phyloP scores from a whole-genome alignment of 495 filamentous ascomycete species.

The Daldinia concentrica region DNA sequence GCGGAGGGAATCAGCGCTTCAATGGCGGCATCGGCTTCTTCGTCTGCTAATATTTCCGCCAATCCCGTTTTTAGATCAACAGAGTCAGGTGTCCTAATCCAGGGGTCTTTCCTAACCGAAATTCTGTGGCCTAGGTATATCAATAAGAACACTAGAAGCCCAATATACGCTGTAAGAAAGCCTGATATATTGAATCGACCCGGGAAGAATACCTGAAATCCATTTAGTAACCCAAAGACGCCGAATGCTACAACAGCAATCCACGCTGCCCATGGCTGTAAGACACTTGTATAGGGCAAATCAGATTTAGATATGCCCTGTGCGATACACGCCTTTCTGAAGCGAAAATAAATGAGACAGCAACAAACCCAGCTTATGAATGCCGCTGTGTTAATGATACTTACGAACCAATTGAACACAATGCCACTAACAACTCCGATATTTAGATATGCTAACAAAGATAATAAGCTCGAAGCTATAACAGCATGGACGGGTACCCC shows the following conservation, averaged over 20 bases:
- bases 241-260: slow-evolving; percentile 58
- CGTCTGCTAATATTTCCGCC: slow-evolving; percentile 62
- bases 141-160: slow-evolving; percentile 65
- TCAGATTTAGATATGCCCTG: slow-evolving; percentile 59
- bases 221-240: slow-evolving; percentile 67
- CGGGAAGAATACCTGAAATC: slow-evolving; percentile 70
- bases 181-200: slow-evolving; percentile 49
- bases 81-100: slow-evolving; percentile 61
- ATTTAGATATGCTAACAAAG: slow-evolving; percentile 64
- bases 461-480: slow-evolving; percentile 58
- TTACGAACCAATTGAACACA: slow-evolving; percentile 69
- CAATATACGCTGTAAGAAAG: slow-evolving; percentile 72
- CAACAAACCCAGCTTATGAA: slow-evolving; percentile 72
- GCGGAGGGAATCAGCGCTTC: not conserved
- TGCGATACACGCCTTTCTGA: slow-evolving; percentile 60
- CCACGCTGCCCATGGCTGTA: slow-evolving; percentile 66
- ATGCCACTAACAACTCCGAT: slow-evolving; percentile 54
- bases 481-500: slow-evolving; percentile 62
- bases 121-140: slow-evolving; percentile 65
- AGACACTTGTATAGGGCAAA: slow-evolving; percentile 59
- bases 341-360: slow-evolving; percentile 68
- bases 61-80: slow-evolving; percentile 68
- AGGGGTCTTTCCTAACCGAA: slow-evolving; percentile 59
- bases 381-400: slow-evolving; percentile 66
- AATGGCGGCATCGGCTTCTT: slow-evolving; percentile 47